phyloP scores from a whole-genome alignment of 352 stramenopile genomes.

The Phytophthora pseudosyringae region DNA sequence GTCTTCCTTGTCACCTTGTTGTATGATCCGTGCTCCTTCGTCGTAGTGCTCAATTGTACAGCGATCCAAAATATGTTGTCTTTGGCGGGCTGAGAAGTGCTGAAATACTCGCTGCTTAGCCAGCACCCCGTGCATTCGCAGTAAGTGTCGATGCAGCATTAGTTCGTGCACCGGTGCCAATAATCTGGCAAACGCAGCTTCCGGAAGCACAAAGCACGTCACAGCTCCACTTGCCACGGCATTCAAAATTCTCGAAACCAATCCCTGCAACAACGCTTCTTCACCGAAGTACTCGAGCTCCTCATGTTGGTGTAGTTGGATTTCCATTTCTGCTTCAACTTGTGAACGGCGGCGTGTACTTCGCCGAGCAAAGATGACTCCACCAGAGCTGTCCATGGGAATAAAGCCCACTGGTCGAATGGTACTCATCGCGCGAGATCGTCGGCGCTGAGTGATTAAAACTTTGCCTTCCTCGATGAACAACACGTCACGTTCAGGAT shows the following conservation, averaged over 20 bases:
- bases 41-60: constrained; percentile 54
- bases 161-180: constrained; percentile 61
- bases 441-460: constrained; percentile 62
- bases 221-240: constrained; percentile 61
- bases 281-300: constrained; percentile 78
- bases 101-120: constrained; percentile 75
- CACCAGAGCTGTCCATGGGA: constrained; percentile 12
- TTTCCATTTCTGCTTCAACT: constrained; percentile 56
- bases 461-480: constrained; percentile 82
- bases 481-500: constrained; percentile 59
- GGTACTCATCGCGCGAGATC: constrained; percentile 31
- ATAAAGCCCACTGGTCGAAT: constrained; percentile 18
- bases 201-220: constrained; percentile 54
- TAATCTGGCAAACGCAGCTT: constrained; percentile 45
- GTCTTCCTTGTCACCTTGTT: constrained; percentile 63
- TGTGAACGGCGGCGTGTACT: constrained; percentile 44
- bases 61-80: constrained; percentile 51
- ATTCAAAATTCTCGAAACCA: constrained; percentile 43
- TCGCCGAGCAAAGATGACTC: constrained; percentile 4
- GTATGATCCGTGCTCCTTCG: constrained; percentile 54
- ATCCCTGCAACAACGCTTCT: constrained; percentile 48
- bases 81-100: constrained; percentile 38
- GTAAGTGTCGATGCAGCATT: constrained; percentile 60
- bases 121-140: constrained; percentile 61
- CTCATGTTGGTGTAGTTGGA: constrained; percentile 59